Evolutionary conservation across 441 rosid species (phyloP), one percentile per base, ranked within the genome.

Genomic region (Syzygium malaccense): DNA sequence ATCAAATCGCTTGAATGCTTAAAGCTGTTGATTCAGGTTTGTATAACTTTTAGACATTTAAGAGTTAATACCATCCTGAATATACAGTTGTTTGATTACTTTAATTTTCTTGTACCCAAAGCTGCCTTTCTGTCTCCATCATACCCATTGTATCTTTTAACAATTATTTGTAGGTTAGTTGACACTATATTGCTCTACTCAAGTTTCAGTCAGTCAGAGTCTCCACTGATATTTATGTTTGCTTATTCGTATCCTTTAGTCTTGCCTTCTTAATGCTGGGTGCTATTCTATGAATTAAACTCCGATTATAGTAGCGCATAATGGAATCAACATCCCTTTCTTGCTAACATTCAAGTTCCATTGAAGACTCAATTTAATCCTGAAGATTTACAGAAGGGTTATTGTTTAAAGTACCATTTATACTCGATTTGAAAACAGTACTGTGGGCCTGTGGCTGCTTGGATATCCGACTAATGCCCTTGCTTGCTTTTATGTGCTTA

Each of bases 21-120:
- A 89, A 97, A 96, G 88, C 92, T 93, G 91, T 90, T 98, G 87
- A 92, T 96, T 91, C 94, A 96, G 99, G 99, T 95, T 85, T 18
- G 58, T 60, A 15, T 88, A 48, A 49, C 13, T 37, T 49, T 19
- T 23, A 53, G n/a, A 55, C 41, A 49, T 51, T 55, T 85, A 28
- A 33, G 85, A 80, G 51, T 41, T 79, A 23, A 23, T 41, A 41
- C 12, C 14, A 30, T 51, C 41, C 56, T 49, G 56, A 2, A 84
- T 84, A n/a, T n/a, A n/a, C 15, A 20, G 26, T 28, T 85, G 25
- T 8, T 37, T 85, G 11, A 53, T 32, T 37, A 30, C 56, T 84
- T 57, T 32, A 30, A 13, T 28, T 41, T 53, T 53, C 32, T 55
- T 53, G 17, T 20, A 11, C 9, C 12, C 80, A 17, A 71, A 37